Conservation (phyloP, 1,139 yeast species). For the Suhomyces panamericanus region DNA sequence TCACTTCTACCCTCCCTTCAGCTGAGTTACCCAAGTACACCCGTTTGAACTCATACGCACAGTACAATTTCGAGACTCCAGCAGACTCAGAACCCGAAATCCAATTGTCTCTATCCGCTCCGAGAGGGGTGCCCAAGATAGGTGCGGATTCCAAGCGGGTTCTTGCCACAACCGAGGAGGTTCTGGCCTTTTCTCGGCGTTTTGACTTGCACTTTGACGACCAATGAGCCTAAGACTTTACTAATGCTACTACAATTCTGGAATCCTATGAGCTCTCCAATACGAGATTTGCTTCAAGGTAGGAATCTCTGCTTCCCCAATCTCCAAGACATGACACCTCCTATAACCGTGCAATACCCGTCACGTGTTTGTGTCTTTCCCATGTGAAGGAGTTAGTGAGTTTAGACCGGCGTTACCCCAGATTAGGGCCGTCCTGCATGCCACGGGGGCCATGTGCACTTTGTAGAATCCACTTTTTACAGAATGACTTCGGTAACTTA, state of each 20-base stretch:
- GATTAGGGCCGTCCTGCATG: background rate
- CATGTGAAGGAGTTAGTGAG: background rate
- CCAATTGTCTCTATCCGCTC: conserved; percentile 3
- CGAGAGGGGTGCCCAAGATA: background rate
- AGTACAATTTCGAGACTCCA: conserved; percentile 1
- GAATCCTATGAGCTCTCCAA: too few species aligned
- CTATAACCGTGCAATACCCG: too few species aligned
- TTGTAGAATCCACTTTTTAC: too few species aligned
- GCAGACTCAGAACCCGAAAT: conserved; percentile 1
- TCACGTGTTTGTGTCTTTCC: background rate
- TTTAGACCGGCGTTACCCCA: background rate
- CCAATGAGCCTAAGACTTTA: too few species aligned
- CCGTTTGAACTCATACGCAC: conserved; percentile 9
- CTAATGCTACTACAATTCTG: background rate
- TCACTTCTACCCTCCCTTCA: conserved; percentile 4
- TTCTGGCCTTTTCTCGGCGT: conserved; percentile 2
- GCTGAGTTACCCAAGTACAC: conserved; percentile 10
- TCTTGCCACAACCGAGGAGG: background rate
- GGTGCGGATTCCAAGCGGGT: background rate
- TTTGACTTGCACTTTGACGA: conserved; percentile 3
- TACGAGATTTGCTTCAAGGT: too few species aligned
- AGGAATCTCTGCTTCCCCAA: too few species aligned
- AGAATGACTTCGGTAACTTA: too few species aligned
- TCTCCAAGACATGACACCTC: too few species aligned
- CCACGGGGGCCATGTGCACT: background rate